phyloP scores from a whole-genome alignment of 2,329 filamentous ascomycete species.

The Cladosporium sphaerospermum region DNA sequence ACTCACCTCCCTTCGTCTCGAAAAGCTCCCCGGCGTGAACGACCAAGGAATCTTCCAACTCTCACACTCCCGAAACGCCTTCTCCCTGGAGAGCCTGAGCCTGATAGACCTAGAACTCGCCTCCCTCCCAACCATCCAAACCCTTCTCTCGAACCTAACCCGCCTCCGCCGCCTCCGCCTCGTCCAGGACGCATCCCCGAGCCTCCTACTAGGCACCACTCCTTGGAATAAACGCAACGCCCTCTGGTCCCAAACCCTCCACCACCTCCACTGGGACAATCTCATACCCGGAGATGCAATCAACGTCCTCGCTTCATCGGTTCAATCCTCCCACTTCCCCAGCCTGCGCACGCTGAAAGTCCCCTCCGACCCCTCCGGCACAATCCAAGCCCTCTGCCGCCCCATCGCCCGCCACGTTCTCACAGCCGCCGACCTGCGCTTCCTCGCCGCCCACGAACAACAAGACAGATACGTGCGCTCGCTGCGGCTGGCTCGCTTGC shows the following conservation, averaged over 20 bases:
- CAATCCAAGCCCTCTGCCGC: conserved; percentile 63
- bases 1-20: conserved; percentile 49
- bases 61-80: conserved; percentile 40
- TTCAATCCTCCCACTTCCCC: conserved; percentile 58
- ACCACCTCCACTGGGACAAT: conserved; percentile 56
- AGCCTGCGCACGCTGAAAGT: conserved; percentile 53
- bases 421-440: conserved; percentile 37
- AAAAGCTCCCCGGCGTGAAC: conserved; percentile 50
- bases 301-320: conserved; percentile 57
- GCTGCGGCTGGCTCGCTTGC: conserved; percentile 46
- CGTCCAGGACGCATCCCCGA: conserved; percentile 46
- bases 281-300: conserved; percentile 52
- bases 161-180: conserved; percentile 46
- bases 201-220: conserved; percentile 37
- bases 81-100: conserved; percentile 41
- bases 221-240: conserved; percentile 28
- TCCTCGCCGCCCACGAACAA: conserved; percentile 12
- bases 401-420: conserved; percentile 53
- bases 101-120: conserved; percentile 50
- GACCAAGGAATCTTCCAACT: conserved; percentile 49
- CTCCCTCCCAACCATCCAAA: conserved; percentile 46
- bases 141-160: conserved; percentile 43
- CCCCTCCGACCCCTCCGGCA: conserved; percentile 63
- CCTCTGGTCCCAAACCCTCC: conserved; percentile 44
- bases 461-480: conserved; percentile 18